Evolutionary conservation across 2,329 filamentous ascomycete species (phyloP).

Genomic region (Microcyclosporella mali): DNA sequence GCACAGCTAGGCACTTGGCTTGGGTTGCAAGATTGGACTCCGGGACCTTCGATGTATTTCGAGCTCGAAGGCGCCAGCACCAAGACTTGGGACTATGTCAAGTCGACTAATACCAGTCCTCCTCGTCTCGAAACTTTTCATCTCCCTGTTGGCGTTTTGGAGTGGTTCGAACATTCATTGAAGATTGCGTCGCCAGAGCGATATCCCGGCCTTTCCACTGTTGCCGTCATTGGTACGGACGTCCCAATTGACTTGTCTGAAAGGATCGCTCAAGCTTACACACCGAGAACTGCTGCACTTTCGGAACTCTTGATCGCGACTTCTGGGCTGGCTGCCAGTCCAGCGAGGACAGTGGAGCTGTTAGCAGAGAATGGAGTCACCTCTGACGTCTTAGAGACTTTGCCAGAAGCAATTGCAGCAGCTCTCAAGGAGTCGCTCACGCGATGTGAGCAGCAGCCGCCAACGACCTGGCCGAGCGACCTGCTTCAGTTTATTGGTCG

Average conservation of each 20-base stretch:
- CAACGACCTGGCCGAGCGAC: conserved; percentile 65
- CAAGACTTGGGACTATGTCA: conserved; percentile 38
- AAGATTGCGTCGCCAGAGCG: conserved; percentile 10
- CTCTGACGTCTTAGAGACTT: conserved; percentile 63
- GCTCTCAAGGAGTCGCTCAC: conserved; percentile 78
- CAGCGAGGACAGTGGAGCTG: conserved; percentile 42
- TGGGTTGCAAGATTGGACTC: conserved; percentile 61
- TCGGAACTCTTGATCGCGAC: conserved; percentile 22
- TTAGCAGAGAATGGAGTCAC: conserved; percentile 67
- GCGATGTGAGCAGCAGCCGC: conserved; percentile 76
- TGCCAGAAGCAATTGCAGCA: conserved; percentile 77
- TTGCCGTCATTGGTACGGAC: conserved; percentile 20
- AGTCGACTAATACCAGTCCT: conserved; percentile 16
- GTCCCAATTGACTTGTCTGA: conserved; percentile 1
- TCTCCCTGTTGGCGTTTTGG: conserved; percentile 24
- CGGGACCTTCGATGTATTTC: conserved; percentile 49
- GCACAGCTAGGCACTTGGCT: conserved; percentile 80
- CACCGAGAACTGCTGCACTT: conserved; percentile 21
- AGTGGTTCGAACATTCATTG: conserved; percentile 29
- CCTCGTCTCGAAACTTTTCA: conserved; percentile 18
- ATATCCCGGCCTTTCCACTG: conserved; percentile 21
- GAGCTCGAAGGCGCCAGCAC: conserved; percentile 54
- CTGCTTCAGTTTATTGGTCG: conserved; percentile 72
- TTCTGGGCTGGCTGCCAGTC: conserved; percentile 15
- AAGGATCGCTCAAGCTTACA: conserved; percentile 13